Base-by-base conservation (phyloP, 169 alveolate species). In the Cryptosporidium muris region DNA sequence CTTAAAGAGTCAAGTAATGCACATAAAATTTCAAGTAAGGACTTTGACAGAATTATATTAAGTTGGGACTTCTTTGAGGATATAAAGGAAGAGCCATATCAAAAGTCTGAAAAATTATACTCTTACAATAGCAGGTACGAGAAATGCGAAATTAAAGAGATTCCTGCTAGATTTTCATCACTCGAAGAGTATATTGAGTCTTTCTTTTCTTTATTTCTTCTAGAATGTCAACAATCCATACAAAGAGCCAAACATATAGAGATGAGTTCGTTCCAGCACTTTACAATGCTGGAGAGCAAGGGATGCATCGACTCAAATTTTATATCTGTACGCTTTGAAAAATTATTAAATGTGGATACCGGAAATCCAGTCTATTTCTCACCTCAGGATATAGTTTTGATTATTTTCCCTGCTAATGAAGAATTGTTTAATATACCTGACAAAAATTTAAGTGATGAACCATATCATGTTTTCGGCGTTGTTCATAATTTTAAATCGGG, bases 241-340 rank as follows among this genome's bases (percentile, higher is more conserved):
- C 85, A 74, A 37, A 74, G 85, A 60, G 66, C 85, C 14, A 74
- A 74, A 34, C 74, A 74, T 37, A 74, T 74, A 25, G 85, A 74
- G 45, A 74, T 74, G 68, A 74, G 74, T 43, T 58, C 45, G n/a
- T 74, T 58, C 45, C 74, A 74, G 7, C 6, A 66, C 60, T 74
- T 74, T 60, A 12, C 49, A 43, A 52, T 74, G 12, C 43, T 25
- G 14, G 85, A 74, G 43, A 16, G 16, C 66, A 2, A 43, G 9
- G 16, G 51, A 16, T 56, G 12, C 51, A 34, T 40, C 63, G 12
- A 14, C 11, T 7, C 74, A 74, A 25, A 68, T 58, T 36, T 58
- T 60, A 7, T 58, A 74, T 16, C 60, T 74, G 42, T 36, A 45
- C 36, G 60, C 68, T 8, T 49, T 74, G 36, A 54, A 25, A 1